A percentile compares a stretch with the other conserved stretches of the same genome.
Conservation (phyloP, 805 yeast genomes). For the Suhomyces vadensis region DNA sequence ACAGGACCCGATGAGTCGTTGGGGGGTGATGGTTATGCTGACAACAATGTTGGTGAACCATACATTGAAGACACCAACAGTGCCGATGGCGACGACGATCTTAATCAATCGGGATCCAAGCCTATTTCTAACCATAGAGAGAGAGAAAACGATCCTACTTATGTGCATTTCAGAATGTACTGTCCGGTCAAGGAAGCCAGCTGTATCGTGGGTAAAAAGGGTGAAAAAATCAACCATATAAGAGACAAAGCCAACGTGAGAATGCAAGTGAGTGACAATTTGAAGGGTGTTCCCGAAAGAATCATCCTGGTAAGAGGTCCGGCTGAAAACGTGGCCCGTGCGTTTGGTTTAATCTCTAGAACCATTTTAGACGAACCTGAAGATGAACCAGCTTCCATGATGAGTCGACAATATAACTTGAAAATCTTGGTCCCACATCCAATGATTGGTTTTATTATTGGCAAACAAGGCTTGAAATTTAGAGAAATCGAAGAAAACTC, state of each 20-base stretch:
- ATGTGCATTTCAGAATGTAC: constrained; percentile 69
- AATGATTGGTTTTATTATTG: constrained; percentile 77
- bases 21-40: neutral
- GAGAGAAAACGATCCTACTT: constrained; percentile 54
- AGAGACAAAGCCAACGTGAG: constrained; percentile 64
- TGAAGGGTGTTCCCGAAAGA: constrained; percentile 70
- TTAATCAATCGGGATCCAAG: constrained; percentile 17
- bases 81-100: constrained; percentile 1
- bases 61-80: neutral
- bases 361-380: constrained; percentile 67
- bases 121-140: constrained; percentile 44
- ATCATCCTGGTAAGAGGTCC: constrained; percentile 73
- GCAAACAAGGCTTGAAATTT: constrained; percentile 71
- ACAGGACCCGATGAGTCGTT: neutral
- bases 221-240: constrained; percentile 67
- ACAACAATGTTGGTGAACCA: neutral
- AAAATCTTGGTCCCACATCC: constrained; percentile 74
- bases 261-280: constrained; percentile 71
- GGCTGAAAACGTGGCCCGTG: constrained; percentile 76
- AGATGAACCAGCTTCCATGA: constrained; percentile 57
- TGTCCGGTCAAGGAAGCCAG: constrained; percentile 78
- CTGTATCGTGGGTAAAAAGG: constrained; percentile 73
- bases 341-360: constrained; percentile 72
- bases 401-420: constrained; percentile 55
- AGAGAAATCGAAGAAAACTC: constrained; percentile 81